Evolutionary conservation across 192 early-diverging fungal genomes (phyloP).

Genomic region (Radiomyces spectabilis): DNA sequence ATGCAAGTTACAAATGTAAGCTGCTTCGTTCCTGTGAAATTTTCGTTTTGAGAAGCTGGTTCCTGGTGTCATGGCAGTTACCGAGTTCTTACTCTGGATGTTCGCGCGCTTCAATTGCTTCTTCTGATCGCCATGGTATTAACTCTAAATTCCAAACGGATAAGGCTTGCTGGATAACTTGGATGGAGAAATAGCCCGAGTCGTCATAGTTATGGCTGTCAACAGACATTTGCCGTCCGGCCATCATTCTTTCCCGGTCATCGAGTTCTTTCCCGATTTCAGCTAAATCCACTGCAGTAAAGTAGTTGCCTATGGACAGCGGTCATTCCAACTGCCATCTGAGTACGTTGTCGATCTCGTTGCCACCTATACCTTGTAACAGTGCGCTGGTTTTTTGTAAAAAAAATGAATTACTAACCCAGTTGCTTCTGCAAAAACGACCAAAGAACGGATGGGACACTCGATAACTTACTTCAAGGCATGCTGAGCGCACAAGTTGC

Average conservation of each 20-base stretch:
- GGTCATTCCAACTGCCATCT: neutral
- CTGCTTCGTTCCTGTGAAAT: slow-evolving; percentile 34
- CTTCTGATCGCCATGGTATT: slow-evolving; percentile 43
- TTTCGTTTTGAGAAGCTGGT: neutral
- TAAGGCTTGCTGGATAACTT: slow-evolving; percentile 48
- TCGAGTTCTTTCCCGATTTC: slow-evolving; percentile 64
- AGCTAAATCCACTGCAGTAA: slow-evolving; percentile 69
- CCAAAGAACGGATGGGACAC: neutral
- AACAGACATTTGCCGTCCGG: neutral
- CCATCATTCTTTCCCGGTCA: slow-evolving; percentile 43
- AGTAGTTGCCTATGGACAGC: slow-evolving; percentile 44
- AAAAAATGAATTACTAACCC: neutral
- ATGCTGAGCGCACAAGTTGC: slow-evolving; percentile 76
- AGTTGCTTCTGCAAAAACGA: neutral
- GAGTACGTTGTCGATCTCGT: neutral
- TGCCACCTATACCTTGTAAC: slow-evolving; percentile 36
- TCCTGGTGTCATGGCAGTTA: neutral
- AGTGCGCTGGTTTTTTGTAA: slow-evolving; percentile 32
- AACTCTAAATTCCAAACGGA: slow-evolving; percentile 52
- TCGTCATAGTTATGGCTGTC: slow-evolving; percentile 51
- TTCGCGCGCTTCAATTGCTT: slow-evolving; percentile 29
- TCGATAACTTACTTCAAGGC: slow-evolving; percentile 47
- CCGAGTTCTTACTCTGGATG: slow-evolving; percentile 44
- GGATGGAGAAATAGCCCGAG: slow-evolving; percentile 70
- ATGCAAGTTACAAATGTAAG: slow-evolving; percentile 68